These are phyloP conservation scores for Talaromyces atroroseus DNA, from an alignment of 2,329 filamentous ascomycete genomes.

Conservation along the genomic window DNA sequence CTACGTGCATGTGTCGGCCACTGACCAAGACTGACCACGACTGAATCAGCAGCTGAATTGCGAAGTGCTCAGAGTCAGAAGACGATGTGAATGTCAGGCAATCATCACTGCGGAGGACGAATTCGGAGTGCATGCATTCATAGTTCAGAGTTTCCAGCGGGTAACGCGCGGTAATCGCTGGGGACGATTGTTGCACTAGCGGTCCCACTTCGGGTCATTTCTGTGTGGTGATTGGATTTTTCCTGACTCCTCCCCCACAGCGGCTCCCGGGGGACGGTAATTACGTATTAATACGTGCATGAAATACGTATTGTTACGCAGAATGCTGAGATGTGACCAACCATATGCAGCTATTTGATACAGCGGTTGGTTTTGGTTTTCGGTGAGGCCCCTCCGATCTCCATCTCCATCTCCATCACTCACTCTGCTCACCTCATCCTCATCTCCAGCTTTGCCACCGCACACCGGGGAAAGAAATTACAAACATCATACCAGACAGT, in stretches of 20 bases:
- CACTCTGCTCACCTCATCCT: background rate
- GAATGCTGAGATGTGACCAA: background rate
- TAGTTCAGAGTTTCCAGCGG: no score
- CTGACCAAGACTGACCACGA: background rate
- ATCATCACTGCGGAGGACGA: no score
- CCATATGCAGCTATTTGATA: background rate
- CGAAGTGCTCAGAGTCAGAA: no score
- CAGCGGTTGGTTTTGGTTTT: background rate
- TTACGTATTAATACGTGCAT: background rate
- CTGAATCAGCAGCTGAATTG: background rate
- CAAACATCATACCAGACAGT: background rate
- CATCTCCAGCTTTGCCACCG: background rate
- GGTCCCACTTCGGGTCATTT: background rate
- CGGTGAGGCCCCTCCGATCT: background rate
- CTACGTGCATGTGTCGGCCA: background rate
- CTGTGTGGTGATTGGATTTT: background rate
- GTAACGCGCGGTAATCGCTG: background rate
- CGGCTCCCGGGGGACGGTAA: background rate
- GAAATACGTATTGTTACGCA: background rate
- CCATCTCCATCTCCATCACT: constrained; percentile 5
- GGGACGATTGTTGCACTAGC: background rate
- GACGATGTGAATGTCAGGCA: no score
- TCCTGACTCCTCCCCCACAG: background rate
- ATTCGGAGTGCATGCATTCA: no score
- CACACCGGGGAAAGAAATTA: background rate